Base-by-base conservation (phyloP, 257 asterid genomes). In the Plectranthus barbatus region DNA sequence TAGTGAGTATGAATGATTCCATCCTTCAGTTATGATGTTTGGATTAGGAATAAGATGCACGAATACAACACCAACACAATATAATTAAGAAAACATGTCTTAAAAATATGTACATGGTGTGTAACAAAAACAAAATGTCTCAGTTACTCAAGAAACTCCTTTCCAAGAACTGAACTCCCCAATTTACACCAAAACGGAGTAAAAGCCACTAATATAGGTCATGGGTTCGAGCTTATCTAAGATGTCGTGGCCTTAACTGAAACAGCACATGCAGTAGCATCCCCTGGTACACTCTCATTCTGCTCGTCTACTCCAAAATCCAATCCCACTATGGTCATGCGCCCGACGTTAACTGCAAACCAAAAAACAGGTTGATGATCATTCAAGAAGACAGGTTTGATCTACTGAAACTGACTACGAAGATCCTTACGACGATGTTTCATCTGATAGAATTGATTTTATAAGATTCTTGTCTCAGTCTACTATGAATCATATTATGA, bases 311-410 rank as follows among this genome's bases (percentile, higher is more conserved):
- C 69, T 34, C 75, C 82, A 20, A 85, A 90, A 46, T 85, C 85
- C 74, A 90, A 57, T 40, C 92, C 99, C 23, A 59, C 68, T 5
- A 93, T 85, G 31, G 72, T 84, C 97, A 93, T 93, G 74, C 29
- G 84, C 62, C 99, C 99, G 13, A 90, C 58, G 74, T 93, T 93
- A 72, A 93, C 97, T 93, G 88, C 83, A 82, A 46, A 56, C 44
- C n/a, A n/a, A n/a, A n/a, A n/a, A n/a, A n/a, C 44, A 36, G 40
- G 36, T 9, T 76, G 65, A 65, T 36, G 29, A 67, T 7, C 12
- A 18, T 66, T 20, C 36, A 13, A 39, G 53, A 52, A 39, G 19
- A 58, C 52, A 41, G 23, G 53, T 29, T 20, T 61, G 23, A 61
- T 61, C 45, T 61, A 17, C 37, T 18, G 4, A 52, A 60, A 69